phyloP scores from a whole-genome alignment of 1,284 basidiomycete species.

The Ganoderma multipileum region DNA sequence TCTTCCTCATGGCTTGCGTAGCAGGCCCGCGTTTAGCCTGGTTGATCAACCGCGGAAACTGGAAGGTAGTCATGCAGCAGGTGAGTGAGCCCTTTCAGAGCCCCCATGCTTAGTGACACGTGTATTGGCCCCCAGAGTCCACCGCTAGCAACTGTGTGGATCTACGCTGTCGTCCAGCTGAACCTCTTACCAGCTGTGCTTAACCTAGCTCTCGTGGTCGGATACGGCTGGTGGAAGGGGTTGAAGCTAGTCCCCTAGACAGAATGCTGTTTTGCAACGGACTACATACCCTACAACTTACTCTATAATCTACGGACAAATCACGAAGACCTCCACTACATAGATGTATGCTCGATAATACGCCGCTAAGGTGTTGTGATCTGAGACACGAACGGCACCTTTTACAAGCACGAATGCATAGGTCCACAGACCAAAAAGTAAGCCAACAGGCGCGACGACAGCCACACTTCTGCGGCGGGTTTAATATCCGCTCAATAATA shows the following conservation, averaged over 20 bases:
- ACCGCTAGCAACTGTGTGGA: conserved; percentile 77
- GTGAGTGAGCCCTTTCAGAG: conserved; percentile 45
- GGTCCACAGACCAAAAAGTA: conserved; percentile 1
- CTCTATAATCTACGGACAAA: background rate
- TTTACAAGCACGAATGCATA: conserved; percentile 28
- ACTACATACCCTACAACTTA: background rate
- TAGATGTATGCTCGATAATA: conserved; percentile 37
- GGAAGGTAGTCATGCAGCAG: conserved; percentile 75
- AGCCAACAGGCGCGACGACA: conserved; percentile 1
- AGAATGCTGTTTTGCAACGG: background rate
- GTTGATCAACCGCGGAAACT: conserved; percentile 70
- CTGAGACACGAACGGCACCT: conserved; percentile 35
- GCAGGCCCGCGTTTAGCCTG: conserved; percentile 72
- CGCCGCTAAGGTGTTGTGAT: conserved; percentile 28
- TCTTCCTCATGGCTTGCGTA: conserved; percentile 64
- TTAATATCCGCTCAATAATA: conserved; percentile 77
- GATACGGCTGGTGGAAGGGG: conserved; percentile 66
- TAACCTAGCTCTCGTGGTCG: conserved; percentile 58
- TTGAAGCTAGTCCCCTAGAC: conserved; percentile 50
- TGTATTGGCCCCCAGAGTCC: conserved; percentile 56
- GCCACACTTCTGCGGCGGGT: background rate
- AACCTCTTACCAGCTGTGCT: conserved; percentile 66
- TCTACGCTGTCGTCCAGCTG: conserved; percentile 73
- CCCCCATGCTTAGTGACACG: conserved; percentile 1
- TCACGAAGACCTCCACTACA: background rate